These are phyloP conservation scores for Kluyveromyces marxianus DNA, from an alignment of 1,139 yeast species.

Conservation along the genomic window DNA sequence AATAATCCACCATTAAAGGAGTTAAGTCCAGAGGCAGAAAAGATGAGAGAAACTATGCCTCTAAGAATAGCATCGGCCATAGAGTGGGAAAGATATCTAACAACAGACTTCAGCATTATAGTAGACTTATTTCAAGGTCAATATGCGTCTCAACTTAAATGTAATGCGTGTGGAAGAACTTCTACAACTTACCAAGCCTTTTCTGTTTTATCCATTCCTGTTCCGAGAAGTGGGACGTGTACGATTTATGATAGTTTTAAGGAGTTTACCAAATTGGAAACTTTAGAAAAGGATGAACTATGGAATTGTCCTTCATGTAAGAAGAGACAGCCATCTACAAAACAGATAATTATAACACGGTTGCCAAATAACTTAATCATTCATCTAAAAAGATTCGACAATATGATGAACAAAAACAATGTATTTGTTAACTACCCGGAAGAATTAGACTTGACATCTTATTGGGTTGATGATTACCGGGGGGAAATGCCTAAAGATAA, in stretches of 20 bases:
- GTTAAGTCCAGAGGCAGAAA: slow-evolving; percentile 70
- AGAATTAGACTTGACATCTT: slow-evolving; percentile 60
- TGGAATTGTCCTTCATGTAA: slow-evolving; percentile 89
- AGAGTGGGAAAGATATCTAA: slow-evolving; percentile 90
- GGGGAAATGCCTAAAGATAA: slow-evolving; percentile 29
- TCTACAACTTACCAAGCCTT: slow-evolving; percentile 86
- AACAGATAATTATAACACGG: slow-evolving; percentile 61
- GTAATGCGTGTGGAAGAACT: slow-evolving; percentile 67
- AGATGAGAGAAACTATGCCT: slow-evolving; percentile 63
- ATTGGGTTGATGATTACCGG: slow-evolving; percentile 57
- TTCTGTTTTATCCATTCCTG: slow-evolving; percentile 67
- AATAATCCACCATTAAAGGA: slow-evolving; percentile 45
- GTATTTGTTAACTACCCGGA: slow-evolving; percentile 35
- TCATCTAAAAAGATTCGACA: slow-evolving; percentile 73
- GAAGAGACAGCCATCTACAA: slow-evolving; percentile 56
- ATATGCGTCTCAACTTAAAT: slow-evolving; percentile 69
- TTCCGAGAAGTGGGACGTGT: slow-evolving; percentile 36
- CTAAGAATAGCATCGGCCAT: slow-evolving; percentile 81
- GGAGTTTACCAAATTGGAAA: slow-evolving; percentile 60
- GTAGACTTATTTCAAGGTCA: slow-evolving; percentile 91
- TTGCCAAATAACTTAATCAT: slow-evolving; percentile 66
- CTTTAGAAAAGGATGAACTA: slow-evolving; percentile 71
- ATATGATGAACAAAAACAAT: slow-evolving; percentile 31
- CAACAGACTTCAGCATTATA: slow-evolving; percentile 75
- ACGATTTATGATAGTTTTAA: slow-evolving; percentile 56